Evolutionary conservation across 108 stramenopile species (phyloP).

Genomic region (Chaetoceros muelleri): DNA sequence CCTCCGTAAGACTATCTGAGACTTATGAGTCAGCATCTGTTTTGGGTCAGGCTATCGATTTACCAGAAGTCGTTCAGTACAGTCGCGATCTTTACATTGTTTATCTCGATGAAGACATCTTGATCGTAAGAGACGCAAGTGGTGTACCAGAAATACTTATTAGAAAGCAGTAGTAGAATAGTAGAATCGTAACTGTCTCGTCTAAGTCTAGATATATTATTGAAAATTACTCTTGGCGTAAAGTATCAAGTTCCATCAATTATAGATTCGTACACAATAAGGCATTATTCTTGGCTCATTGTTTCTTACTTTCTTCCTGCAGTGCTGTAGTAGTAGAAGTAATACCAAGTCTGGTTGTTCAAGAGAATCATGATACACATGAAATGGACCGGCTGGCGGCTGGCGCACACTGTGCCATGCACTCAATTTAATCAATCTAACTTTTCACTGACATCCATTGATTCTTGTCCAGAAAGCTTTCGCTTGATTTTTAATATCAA

Average conservation of each 20-base stretch:
- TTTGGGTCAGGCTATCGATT: slow-evolving; percentile 20
- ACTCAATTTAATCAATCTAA: not conserved
- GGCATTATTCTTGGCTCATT: too few species aligned
- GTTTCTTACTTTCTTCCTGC: too few species aligned
- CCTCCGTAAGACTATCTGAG: slow-evolving; percentile 62
- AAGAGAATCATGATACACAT: too few species aligned
- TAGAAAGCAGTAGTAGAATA: slow-evolving; percentile 36
- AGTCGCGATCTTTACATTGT: slow-evolving; percentile 70
- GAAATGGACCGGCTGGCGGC: too few species aligned
- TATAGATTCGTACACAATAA: too few species aligned
- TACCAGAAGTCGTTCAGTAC: slow-evolving; percentile 67
- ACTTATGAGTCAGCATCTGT: slow-evolving; percentile 73
- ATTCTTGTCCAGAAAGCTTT: slow-evolving; percentile 40
- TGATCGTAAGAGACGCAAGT: slow-evolving; percentile 71
- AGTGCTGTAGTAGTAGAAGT: too few species aligned
- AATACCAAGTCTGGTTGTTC: too few species aligned
- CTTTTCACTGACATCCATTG: not conserved
- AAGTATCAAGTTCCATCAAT: too few species aligned
- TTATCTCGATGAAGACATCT: slow-evolving; percentile 84
- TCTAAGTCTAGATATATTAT: not conserved
- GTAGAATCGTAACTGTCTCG: too few species aligned
- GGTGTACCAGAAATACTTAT: slow-evolving; percentile 84
- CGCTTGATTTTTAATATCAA: slow-evolving; percentile 33
- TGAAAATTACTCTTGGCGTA: too few species aligned
- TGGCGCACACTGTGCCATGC: too few species aligned